Conservation (phyloP, 2,329 filamentous ascomycete species). For the Scleromitrula shiraiana region DNA sequence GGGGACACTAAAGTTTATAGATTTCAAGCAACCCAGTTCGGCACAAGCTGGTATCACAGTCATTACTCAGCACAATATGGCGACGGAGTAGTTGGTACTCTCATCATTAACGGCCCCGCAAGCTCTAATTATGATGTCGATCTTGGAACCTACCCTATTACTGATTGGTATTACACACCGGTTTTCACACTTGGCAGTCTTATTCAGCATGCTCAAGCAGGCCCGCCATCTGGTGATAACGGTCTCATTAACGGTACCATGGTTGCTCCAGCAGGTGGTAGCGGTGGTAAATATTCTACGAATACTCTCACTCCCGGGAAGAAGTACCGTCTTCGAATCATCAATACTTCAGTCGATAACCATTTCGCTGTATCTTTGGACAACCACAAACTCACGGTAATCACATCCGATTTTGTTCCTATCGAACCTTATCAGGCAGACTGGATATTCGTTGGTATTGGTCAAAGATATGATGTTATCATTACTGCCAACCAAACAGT, state of each 20-base stretch:
- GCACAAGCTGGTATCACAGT: conserved; percentile 40
- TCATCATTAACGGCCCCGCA: conserved; percentile 26
- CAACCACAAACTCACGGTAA: conserved; percentile 48
- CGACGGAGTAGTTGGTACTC: conserved; percentile 44
- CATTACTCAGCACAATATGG: conserved; percentile 42
- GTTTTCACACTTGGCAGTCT: conserved; percentile 32
- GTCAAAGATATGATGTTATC: conserved; percentile 38
- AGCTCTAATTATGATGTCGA: conserved; percentile 14
- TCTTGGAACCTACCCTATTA: conserved; percentile 11
- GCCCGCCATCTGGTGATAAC: conserved; percentile 32
- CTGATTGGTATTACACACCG: conserved; percentile 24
- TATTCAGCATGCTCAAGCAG: not conserved
- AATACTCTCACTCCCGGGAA: conserved; percentile 16
- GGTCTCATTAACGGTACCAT: conserved; percentile 39
- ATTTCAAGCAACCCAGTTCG: conserved; percentile 13
- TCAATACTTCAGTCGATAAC: conserved; percentile 38
- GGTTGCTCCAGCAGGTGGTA: not conserved
- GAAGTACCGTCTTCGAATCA: conserved; percentile 38
- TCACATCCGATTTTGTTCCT: conserved; percentile 49
- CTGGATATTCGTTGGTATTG: conserved; percentile 33
- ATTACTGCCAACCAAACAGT: conserved; percentile 36
- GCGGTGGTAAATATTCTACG: conserved; percentile 12
- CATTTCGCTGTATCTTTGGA: conserved; percentile 40
- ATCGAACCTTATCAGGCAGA: conserved; percentile 44
- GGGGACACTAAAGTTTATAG: conserved; percentile 34